phyloP scores from a whole-genome alignment of 2,329 filamentous ascomycete species.

The Penicillium sp. region DNA sequence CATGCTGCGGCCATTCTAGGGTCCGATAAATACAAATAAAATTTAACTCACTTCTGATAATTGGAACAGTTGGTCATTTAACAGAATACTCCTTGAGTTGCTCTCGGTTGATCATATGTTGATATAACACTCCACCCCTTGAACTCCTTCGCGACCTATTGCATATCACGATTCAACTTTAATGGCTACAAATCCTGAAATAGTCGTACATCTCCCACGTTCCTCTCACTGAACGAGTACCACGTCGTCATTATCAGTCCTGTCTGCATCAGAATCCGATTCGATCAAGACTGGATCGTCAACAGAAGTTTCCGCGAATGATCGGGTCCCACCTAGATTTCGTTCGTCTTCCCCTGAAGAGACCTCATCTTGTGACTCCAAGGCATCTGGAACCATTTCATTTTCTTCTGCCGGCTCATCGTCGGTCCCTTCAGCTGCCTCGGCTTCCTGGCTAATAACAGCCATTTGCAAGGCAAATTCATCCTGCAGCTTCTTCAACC shows the following conservation, averaged over 20 bases:
- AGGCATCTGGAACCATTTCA: neutral
- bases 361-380: neutral
- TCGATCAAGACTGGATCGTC: neutral
- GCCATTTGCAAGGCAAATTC: constrained; percentile 75
- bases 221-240: neutral
- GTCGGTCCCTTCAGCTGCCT: neutral
- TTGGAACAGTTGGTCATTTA: neutral
- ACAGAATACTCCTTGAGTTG: neutral
- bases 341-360: neutral
- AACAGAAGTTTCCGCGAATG: neutral
- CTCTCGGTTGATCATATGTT: neutral
- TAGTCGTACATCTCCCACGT: neutral
- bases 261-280: neutral
- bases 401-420: neutral
- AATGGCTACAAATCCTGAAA: neutral
- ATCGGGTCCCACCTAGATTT: neutral
- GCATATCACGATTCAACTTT: neutral
- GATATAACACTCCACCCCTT: neutral
- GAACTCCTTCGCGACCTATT: neutral
- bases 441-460: constrained; percentile 54
- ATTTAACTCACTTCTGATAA: neutral
- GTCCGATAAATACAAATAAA: neutral
- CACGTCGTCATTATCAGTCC: neutral
- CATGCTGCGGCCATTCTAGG: neutral
- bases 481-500: constrained; percentile 66